Evolutionary conservation across 2,329 filamentous ascomycete species (phyloP).

Genomic region (Nannizzia gypsea): DNA sequence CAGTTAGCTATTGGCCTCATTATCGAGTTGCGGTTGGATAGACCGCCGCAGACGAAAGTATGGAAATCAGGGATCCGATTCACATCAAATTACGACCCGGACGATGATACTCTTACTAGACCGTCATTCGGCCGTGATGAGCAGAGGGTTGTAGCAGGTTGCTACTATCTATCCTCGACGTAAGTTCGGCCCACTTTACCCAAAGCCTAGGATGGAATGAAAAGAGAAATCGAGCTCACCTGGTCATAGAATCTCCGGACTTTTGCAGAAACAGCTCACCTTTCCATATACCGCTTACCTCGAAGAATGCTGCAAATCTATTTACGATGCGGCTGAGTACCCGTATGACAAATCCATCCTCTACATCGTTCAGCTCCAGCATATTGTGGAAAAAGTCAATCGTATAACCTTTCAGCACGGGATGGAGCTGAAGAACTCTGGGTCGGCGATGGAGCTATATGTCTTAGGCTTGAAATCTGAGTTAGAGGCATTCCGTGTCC

Average conservation of each 20-base stretch:
- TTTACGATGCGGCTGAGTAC: slow-evolving; percentile 23
- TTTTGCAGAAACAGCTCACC: slow-evolving; percentile 29
- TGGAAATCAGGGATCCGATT: slow-evolving; percentile 23
- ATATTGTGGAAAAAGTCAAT: slow-evolving; percentile 30
- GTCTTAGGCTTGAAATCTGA: slow-evolving; percentile 23
- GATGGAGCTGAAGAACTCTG: slow-evolving; percentile 12
- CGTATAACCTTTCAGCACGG: slow-evolving; percentile 16
- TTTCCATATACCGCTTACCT: slow-evolving; percentile 26
- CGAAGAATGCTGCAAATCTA: slow-evolving; percentile 27
- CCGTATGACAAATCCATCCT: slow-evolving; percentile 27
- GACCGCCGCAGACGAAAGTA: slow-evolving; percentile 18
- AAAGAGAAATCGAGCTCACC: background rate
- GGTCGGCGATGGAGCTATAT: slow-evolving; percentile 21
- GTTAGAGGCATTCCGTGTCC: slow-evolving; percentile 23
- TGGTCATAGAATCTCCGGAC: slow-evolving; percentile 23
- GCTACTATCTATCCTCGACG: slow-evolving; percentile 35
- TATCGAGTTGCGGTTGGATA: slow-evolving; percentile 25
- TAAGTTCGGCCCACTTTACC: slow-evolving; percentile 16
- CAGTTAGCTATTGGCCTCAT: slow-evolving; percentile 29
- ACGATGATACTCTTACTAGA: slow-evolving; percentile 5
- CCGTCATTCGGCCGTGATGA: slow-evolving; percentile 28
- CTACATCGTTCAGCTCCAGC: slow-evolving; percentile 28
- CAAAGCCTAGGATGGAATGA: background rate
- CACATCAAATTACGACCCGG: slow-evolving; percentile 16
- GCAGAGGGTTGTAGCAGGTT: slow-evolving; percentile 34